Evolutionary conservation across 306 rosid genomes (phyloP).

Genomic region (Castanopsis chinensis): DNA sequence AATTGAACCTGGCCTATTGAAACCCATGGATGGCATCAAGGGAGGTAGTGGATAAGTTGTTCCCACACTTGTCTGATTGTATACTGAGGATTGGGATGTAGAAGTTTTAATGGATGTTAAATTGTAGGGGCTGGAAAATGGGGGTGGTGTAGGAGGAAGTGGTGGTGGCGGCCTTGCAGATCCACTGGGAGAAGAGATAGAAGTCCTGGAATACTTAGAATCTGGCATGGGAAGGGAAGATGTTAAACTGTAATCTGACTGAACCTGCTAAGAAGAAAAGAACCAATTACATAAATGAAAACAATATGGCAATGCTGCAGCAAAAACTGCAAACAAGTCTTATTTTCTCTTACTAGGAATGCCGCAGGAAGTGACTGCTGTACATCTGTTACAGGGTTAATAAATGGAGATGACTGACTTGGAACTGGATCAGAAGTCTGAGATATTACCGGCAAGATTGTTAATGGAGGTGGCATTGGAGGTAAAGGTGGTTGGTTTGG

Average conservation of each 20-base stretch:
- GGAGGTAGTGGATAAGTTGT: slow-evolving; percentile 47
- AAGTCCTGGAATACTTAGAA: slow-evolving; percentile 63
- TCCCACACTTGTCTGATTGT: slow-evolving; percentile 56
- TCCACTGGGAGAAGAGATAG: slow-evolving; percentile 70
- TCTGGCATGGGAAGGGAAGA: slow-evolving; percentile 56
- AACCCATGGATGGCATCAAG: slow-evolving; percentile 48
- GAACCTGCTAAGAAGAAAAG: slow-evolving; percentile 55
- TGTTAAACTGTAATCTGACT: slow-evolving; percentile 55
- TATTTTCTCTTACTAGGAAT: slow-evolving; percentile 57
- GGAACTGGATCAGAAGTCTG: slow-evolving; percentile 62
- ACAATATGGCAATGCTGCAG: slow-evolving; percentile 15
- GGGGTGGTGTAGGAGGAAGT: slow-evolving; percentile 97
- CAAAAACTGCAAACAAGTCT: slow-evolving; percentile 15
- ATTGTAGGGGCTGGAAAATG: slow-evolving; percentile 72
- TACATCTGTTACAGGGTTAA: slow-evolving; percentile 54
- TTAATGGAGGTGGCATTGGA: slow-evolving; percentile 89
- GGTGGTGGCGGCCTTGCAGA: slow-evolving; percentile 85
- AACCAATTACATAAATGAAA: slow-evolving; percentile 4
- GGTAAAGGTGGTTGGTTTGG: slow-evolving; percentile 94
- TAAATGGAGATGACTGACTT: slow-evolving; percentile 57
- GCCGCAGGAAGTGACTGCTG: slow-evolving; percentile 49
- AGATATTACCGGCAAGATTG: slow-evolving; percentile 53
- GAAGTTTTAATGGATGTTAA: slow-evolving; percentile 54
- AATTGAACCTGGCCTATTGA: slow-evolving; percentile 60
- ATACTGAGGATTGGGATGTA: slow-evolving; percentile 50